These are phyloP conservation scores for Pseudogymnoascus sp. DNA, from an alignment of 2,329 filamentous ascomycete genomes.

Conservation along the genomic window DNA sequence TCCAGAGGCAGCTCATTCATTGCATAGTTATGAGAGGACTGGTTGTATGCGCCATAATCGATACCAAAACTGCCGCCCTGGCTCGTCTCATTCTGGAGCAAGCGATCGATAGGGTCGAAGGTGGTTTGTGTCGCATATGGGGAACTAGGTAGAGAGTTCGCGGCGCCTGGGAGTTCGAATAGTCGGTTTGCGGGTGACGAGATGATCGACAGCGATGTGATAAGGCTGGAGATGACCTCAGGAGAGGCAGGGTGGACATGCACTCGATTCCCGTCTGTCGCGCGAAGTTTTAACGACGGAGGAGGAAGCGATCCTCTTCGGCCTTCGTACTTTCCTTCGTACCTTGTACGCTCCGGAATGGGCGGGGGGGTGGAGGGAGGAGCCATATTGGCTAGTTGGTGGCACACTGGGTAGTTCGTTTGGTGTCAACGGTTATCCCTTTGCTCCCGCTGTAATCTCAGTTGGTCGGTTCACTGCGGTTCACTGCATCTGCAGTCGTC, in stretches of 20 bases:
- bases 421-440: not conserved
- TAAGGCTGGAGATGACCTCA: conserved; percentile 64
- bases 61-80: conserved; percentile 54
- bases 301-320: conserved; percentile 28
- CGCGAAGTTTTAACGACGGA: conserved; percentile 22
- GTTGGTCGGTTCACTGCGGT: not conserved
- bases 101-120: conserved; percentile 21
- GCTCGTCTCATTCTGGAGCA: conserved; percentile 19
- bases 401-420: not conserved
- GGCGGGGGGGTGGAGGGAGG: conserved; percentile 22
- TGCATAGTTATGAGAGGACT: conserved; percentile 44
- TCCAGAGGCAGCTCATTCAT: conserved; percentile 47
- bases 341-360: conserved; percentile 25
- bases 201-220: conserved; percentile 63
- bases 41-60: conserved; percentile 63
- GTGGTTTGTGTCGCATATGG: conserved; percentile 32
- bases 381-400: conserved; percentile 5
- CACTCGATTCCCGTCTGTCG: conserved; percentile 24
- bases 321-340: conserved; percentile 19
- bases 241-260: conserved; percentile 40
- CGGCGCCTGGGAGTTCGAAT: conserved; percentile 50
- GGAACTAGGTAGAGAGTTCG: conserved; percentile 31
- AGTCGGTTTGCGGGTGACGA: conserved; percentile 62
- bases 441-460: conserved; percentile 4
- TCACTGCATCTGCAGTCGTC: conserved; percentile 8